phyloP scores from a whole-genome alignment of 75 land plant species.

The Pinus albicaulis region DNA sequence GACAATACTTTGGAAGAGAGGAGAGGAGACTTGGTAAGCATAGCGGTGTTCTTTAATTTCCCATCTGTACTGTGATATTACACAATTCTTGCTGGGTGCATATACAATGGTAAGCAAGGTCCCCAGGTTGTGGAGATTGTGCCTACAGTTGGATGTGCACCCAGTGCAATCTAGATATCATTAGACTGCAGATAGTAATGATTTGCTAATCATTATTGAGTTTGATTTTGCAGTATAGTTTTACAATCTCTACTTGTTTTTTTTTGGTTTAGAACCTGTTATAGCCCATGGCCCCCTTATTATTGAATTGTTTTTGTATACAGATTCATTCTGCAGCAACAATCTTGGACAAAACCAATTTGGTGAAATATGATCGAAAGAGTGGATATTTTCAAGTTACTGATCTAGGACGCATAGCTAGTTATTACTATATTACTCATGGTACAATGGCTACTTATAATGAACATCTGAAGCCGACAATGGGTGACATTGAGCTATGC shows the following conservation, averaged over 20 bases:
- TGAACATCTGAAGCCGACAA: slow-evolving; percentile 93
- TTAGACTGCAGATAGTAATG: too few species aligned
- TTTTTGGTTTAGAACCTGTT: background rate
- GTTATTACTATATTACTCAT: slow-evolving; percentile 91
- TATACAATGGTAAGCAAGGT: too few species aligned
- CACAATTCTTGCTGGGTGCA: too few species aligned
- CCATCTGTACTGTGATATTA: background rate
- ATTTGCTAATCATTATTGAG: too few species aligned
- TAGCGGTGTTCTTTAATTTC: background rate
- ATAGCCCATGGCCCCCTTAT: background rate
- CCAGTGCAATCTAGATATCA: too few species aligned
- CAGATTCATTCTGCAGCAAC: slow-evolving; percentile 94
- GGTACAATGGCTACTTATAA: slow-evolving; percentile 91
- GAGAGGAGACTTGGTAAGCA: slow-evolving; percentile 89
- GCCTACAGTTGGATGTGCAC: too few species aligned
- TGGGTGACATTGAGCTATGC: slow-evolving; percentile 95
- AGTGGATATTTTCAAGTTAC: slow-evolving; percentile 96
- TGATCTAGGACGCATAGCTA: slow-evolving; percentile 93
- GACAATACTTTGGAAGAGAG: slow-evolving; percentile 75
- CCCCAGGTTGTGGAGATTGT: too few species aligned
- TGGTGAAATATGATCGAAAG: slow-evolving; percentile 88
- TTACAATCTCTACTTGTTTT: background rate
- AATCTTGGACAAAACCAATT: slow-evolving; percentile 79
- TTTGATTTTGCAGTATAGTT: background rate
- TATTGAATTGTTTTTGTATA: slow-evolving; percentile 9